phyloP scores from a whole-genome alignment of 805 yeast genomes.

The Jamesozyma gamospora region DNA sequence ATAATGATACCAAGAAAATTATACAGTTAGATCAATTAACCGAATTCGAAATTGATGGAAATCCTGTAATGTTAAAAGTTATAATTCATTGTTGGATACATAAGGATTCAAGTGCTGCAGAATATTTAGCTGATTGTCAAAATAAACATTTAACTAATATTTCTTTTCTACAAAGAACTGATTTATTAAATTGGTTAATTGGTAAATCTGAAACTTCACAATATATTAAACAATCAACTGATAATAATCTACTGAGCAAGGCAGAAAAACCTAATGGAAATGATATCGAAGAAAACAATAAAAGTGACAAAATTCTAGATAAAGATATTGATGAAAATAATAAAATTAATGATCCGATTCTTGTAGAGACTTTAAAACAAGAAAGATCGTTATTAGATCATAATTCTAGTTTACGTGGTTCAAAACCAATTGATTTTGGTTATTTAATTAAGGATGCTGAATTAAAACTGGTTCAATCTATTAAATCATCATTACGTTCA shows the following conservation, averaged over 20 bases:
- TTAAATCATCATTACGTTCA: conserved; percentile 31
- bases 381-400: conserved; percentile 49
- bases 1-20: conserved; percentile 10
- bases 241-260: not conserved
- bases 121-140: conserved; percentile 67
- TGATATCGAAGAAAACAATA: not conserved
- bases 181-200: conserved; percentile 68
- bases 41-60: conserved; percentile 43
- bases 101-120: conserved; percentile 66
- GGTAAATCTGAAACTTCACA: conserved; percentile 57
- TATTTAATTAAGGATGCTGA: conserved; percentile 60
- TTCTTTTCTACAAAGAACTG: conserved; percentile 77
- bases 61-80: conserved; percentile 43
- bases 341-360: conserved; percentile 23
- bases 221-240: conserved; percentile 30
- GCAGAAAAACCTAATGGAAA: not conserved
- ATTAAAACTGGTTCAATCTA: conserved; percentile 42
- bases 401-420: conserved; percentile 54
- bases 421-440: conserved; percentile 57
- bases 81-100: conserved; percentile 72
- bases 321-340: conserved; percentile 3
- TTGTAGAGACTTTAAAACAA: conserved; percentile 21
- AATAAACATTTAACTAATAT: conserved; percentile 54
- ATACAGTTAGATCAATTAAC: conserved; percentile 40
- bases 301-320: not conserved